Base-by-base conservation (phyloP, 2,329 filamentous ascomycete species). In the Myriangium duriaei region DNA sequence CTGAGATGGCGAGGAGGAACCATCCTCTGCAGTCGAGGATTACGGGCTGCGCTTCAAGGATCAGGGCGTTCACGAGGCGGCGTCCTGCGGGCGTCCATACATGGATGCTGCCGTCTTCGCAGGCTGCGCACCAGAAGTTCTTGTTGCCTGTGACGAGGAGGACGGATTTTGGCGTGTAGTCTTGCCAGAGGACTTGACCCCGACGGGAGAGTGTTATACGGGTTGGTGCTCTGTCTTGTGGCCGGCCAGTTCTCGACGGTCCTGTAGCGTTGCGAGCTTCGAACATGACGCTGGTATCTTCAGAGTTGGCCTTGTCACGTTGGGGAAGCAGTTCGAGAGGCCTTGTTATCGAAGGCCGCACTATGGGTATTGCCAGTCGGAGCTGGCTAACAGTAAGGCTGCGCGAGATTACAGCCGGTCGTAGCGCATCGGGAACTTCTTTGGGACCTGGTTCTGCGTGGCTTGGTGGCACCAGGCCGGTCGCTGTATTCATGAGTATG, bases 11-110 rank as follows among this genome's bases (percentile, higher is more conserved):
- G 35, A 98, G 68, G 4, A 98, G 64, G 82, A 84, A 96, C 63
- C 81, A 81, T 9, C 82, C 83, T 40, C 87, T 76, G 51, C 81
- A 88, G 56, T 96, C 91, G 16, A 98, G 69, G 40, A 98, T 91
- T 19, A 96, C 87, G 1, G 91, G 84, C 51, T 96, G 87, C 2
- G 88, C 79, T 61, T 98, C 91, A 11, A 96, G 64, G 4, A 95
- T 72, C 46, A 95, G 70, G 4, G 87, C 78, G 51, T 84, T 94
- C 39, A 93, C 67, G 14, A 94, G 67, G 37, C 92, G 75, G 44
- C 92, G 76, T 10, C 91, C 91, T 11, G 87, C 85, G 2, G 88
- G 85, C 1, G 87, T 88, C 87, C 91, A 98, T 6, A 84, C 73
- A 53, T 94, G 84, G 5, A 98, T 57, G 12, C 79, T 84, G 11